These are phyloP conservation scores for Astrothelium macrocarpum DNA, from an alignment of 495 filamentous ascomycete species.

Conservation along the genomic window DNA sequence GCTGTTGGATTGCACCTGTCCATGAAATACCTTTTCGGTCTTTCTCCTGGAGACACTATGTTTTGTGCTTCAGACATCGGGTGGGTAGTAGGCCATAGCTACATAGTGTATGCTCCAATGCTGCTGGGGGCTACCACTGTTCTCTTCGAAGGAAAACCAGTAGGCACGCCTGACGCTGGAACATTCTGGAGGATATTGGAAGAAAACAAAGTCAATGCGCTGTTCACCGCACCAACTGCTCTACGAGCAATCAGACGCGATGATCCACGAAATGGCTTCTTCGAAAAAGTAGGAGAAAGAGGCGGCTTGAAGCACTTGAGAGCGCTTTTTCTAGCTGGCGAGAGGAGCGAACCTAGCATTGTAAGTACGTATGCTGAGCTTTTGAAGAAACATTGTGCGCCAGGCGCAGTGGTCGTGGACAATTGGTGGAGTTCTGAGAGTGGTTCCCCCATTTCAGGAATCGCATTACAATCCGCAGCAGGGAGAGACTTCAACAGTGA, in stretches of 20 bases:
- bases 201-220: constrained; percentile 70
- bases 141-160: constrained; percentile 83
- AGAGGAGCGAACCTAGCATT: constrained; percentile 81
- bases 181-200: constrained; percentile 82
- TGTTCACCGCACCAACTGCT: constrained; percentile 83
- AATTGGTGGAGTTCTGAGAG: constrained; percentile 97
- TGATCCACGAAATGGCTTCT: constrained; percentile 60
- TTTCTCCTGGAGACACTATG: constrained; percentile 73
- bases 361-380: constrained; percentile 68
- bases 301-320: constrained; percentile 58
- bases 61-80: constrained; percentile 54
- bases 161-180: constrained; percentile 79
- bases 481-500: constrained; percentile 34
- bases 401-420: constrained; percentile 63
- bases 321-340: constrained; percentile 78
- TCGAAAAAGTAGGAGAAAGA: constrained; percentile 50
- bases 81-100: constrained; percentile 36
- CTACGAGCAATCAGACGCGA: constrained; percentile 79
- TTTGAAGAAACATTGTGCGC: constrained; percentile 51
- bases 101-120: constrained; percentile 69
- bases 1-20: constrained; percentile 76
- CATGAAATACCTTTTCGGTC: constrained; percentile 67
- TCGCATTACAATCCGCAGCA: constrained; percentile 53
- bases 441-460: constrained; percentile 77
- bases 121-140: constrained; percentile 78